Percentiles rank a stretch among this genome's conserved stretches.
Conservation (phyloP, 2,329 filamentous ascomycete species). For the Aureobasidium sp. region DNA sequence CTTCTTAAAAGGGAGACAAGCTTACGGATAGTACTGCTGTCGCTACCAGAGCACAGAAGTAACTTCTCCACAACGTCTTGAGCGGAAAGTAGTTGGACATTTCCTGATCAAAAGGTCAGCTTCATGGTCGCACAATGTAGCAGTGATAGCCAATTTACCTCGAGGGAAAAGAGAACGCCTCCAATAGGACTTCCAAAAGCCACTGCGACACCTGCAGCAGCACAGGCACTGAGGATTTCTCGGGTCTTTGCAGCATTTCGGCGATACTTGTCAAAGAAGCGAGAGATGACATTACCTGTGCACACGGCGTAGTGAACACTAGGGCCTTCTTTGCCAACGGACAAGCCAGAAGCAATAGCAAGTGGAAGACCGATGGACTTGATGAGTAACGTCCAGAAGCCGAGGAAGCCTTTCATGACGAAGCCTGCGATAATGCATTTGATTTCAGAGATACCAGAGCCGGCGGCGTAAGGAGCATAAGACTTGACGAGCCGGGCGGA, state of each 20-base stretch:
- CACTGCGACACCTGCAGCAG: slow-evolving; percentile 89
- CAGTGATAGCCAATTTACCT: slow-evolving; percentile 35
- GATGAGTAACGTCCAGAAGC: slow-evolving; percentile 83
- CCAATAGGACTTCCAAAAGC: slow-evolving; percentile 97
- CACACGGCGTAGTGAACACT: slow-evolving; percentile 99
- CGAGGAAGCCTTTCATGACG: slow-evolving; percentile 97
- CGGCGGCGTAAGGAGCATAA: slow-evolving; percentile 92
- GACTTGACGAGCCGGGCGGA: slow-evolving; percentile 79
- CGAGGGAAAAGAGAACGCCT: slow-evolving; percentile 89
- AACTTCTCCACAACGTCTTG: slow-evolving; percentile 96
- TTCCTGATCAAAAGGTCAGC: slow-evolving; percentile 44
- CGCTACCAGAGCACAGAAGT: slow-evolving; percentile 93
- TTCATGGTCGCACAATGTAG: slow-evolving; percentile 18
- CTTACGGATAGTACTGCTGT: slow-evolving; percentile 76
- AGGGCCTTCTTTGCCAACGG: slow-evolving; percentile 93
- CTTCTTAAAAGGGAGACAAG: no score
- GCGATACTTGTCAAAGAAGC: slow-evolving; percentile 86
- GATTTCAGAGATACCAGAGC: slow-evolving; percentile 96
- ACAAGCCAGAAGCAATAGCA: slow-evolving; percentile 87
- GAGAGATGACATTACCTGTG: slow-evolving; percentile 91
- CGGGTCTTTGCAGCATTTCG: slow-evolving; percentile 88
- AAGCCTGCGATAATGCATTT: slow-evolving; percentile 99
- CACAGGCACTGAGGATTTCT: slow-evolving; percentile 90
- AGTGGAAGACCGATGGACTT: slow-evolving; percentile 88
- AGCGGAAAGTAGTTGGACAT: slow-evolving; percentile 95